Percentiles rank a stretch among this genome's conserved stretches.
Evolutionary conservation across 2,329 filamentous ascomycete genomes (phyloP).

Genomic region (Fragosphaeria purpurea): DNA sequence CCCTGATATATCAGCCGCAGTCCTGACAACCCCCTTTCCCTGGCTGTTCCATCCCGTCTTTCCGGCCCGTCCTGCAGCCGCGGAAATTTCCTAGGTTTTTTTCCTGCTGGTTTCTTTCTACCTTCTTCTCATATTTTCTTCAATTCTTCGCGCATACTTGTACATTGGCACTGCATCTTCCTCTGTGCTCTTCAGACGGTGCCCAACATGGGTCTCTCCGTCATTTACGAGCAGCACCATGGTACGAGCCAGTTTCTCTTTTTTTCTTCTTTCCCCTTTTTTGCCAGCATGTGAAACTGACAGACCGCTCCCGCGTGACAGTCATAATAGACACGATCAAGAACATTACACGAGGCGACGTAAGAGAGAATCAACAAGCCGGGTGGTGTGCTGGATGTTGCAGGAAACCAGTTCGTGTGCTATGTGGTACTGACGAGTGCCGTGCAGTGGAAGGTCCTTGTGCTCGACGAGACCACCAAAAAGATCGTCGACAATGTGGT

Average conservation of each 20-base stretch:
- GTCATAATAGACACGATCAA: slow-evolving; percentile 67
- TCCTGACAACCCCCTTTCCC: no score
- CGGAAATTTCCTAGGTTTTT: no score
- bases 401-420: no score
- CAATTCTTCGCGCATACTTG: no score
- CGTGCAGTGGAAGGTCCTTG: slow-evolving; percentile 85
- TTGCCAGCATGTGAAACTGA: not conserved
- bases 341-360: slow-evolving; percentile 70
- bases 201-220: slow-evolving; percentile 66
- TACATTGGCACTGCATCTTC: not conserved
- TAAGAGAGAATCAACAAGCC: slow-evolving; percentile 30
- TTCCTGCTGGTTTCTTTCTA: no score
- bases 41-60: no score
- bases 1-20: no score
- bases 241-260: slow-evolving; percentile 37
- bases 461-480: slow-evolving; percentile 74
- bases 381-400: not conserved
- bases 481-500: slow-evolving; percentile 84
- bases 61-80: no score
- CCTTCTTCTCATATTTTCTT: not conserved
- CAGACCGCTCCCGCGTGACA: slow-evolving; percentile 20
- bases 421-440: no score
- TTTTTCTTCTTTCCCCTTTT: not conserved
- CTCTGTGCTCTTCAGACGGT: not conserved
- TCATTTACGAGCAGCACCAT: slow-evolving; percentile 75